Base-by-base conservation (phyloP, 1,284 basidiomycete species). In the Cerrena zonata region DNA sequence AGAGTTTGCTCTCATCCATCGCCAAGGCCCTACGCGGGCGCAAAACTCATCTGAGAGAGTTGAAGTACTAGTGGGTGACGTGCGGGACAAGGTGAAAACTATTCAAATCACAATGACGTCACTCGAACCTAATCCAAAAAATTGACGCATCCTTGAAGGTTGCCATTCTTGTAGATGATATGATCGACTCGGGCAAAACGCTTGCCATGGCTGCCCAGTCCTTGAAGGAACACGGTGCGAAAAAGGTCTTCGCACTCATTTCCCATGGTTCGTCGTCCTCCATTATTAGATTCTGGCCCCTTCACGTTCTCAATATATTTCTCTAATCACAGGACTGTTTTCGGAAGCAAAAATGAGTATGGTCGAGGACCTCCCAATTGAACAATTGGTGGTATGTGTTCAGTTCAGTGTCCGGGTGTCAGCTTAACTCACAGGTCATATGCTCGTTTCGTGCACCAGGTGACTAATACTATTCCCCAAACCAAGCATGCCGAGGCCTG, bases 51-150 rank as follows among this genome's bases (percentile, higher is more conserved):
- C 82, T 7, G 87, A 89, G 61, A 72, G 75, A 58, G 95, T 98
- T 91, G 94, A 99, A 66, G 78, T 99, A 49, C 77, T 99, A 34
- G 95, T 99, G 48, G 95, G 95, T n/a, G 92, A 98, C 65, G 95
- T 99, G 54, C 80, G 78, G 60, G 93, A 89, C 70, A 94, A 94
- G 76, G 89, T 87, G 61, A 34, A 34, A 53, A 38, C 40, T 44
- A 53, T 38, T 25, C 24, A 23, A 13, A 38, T 37, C 24, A 30
- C 27, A 18, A 23, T 42, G 18, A 42, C 5, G 41, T 42, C 5
- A 19, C 24, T 13, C 5, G 13, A 19, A 23, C 4, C 5, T 39
- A 21, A 21, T 36, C n/a, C 37, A 4, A 15, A 15, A 15, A 5
- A 39, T 21, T 39, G 19, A 42, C 41, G 19, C 5, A 5, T 24